A percentile compares a stretch with the other conserved stretches of the same genome.
Conservation (phyloP, 2,329 filamentous ascomycete genomes). For the Alternaria atra region DNA sequence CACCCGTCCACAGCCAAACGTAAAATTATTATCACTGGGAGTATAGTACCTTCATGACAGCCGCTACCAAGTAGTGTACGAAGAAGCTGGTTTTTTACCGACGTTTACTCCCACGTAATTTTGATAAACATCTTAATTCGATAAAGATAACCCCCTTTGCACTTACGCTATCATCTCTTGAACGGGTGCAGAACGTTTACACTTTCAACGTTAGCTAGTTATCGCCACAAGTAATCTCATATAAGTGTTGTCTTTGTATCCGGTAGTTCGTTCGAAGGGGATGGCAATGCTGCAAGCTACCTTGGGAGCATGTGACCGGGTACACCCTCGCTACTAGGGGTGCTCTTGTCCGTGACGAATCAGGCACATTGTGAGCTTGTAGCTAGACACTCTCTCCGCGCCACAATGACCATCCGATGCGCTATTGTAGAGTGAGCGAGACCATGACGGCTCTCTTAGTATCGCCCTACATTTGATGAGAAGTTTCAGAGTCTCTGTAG, state of each 20-base stretch:
- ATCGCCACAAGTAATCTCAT: background rate
- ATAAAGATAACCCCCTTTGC: background rate
- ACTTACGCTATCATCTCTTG: background rate
- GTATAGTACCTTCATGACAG: background rate
- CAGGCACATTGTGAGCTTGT: background rate
- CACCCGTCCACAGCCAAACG: background rate
- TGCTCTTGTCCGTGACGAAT: background rate
- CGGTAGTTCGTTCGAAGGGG: background rate
- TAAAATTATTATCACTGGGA: background rate
- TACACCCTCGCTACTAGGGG: background rate
- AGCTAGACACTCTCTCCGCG: background rate
- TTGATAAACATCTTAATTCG: background rate
- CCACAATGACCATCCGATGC: background rate
- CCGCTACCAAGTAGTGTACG: background rate
- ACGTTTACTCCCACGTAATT: background rate
- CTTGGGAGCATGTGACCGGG: background rate
- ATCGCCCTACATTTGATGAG: background rate
- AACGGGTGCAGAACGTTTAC: background rate
- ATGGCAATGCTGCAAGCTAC: background rate
- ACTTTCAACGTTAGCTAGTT: background rate
- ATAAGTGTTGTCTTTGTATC: background rate
- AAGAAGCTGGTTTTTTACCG: background rate
- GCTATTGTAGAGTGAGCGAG: background rate
- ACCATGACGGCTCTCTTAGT: background rate
- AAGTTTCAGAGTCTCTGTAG: background rate